Percentiles rank a stretch among this genome's conserved stretches.
Conservation (phyloP, 257 asterid species). For the Solanum sitiens region DNA sequence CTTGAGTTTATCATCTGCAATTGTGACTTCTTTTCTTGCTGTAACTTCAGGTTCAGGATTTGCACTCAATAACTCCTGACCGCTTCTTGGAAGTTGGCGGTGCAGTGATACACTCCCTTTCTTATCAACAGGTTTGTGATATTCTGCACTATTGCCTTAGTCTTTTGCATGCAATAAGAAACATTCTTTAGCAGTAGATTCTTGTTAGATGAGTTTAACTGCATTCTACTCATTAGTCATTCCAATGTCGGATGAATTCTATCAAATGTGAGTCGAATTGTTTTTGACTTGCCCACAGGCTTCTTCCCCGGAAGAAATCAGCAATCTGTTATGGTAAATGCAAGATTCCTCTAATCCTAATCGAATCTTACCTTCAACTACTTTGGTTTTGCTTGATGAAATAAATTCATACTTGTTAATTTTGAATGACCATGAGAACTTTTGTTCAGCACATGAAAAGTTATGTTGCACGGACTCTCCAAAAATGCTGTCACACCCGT, state of each 20-base stretch:
- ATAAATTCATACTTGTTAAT: background rate
- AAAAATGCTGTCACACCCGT: background rate
- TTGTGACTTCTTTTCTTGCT: background rate
- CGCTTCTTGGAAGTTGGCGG: conserved; percentile 96
- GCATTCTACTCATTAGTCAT: background rate
- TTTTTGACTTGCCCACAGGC: background rate
- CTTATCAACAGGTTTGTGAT: conserved; percentile 89
- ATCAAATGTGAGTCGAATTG: background rate
- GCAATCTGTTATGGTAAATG: background rate
- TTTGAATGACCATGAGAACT: background rate
- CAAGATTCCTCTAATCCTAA: background rate
- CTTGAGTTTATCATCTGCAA: background rate
- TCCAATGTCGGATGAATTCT: background rate
- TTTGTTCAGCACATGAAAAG: background rate
- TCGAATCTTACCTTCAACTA: background rate
- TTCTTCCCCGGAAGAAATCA: background rate
- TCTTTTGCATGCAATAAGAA: background rate
- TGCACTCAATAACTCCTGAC: conserved; percentile 84
- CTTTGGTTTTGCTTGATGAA: background rate
- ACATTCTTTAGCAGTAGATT: background rate
- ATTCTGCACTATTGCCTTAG: background rate
- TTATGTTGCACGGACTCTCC: background rate
- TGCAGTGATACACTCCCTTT: conserved; percentile 93
- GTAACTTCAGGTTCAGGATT: conserved; percentile 87
- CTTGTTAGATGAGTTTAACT: background rate